Base-by-base conservation (phyloP, 805 yeast genomes). In the Suhomyces prunicola region DNA sequence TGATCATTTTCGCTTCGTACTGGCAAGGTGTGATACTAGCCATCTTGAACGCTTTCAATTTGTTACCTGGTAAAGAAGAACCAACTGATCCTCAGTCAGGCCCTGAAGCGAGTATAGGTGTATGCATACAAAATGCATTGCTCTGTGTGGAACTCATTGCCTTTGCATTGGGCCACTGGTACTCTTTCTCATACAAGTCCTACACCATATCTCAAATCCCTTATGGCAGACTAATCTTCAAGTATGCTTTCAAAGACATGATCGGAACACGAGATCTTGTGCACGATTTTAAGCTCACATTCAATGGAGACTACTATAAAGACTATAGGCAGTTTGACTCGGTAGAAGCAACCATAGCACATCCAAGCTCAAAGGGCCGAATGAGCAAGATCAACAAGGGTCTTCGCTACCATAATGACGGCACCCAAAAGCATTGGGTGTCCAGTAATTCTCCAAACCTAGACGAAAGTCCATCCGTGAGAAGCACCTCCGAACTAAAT, bases 1-100 rank as follows among this genome's bases (percentile, higher is more conserved):
- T 91, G 57, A 90, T 94, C 51, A 92, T 94, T 47, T 94, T 94
- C 77, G 98, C 97, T 23, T 88, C 97, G n/a, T 94, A 91, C 67
- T 94, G 99, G 99, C 99, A 94, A 66, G 90, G 96, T 0, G 71
- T 87, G 7, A 57, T 85, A 1, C 71, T 88, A 45, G 82, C 84
- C 4, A 63, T 83, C 0, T 61, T 87, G 44, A 73, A 79, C 70
- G 73, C 78, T 63, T 59, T 78, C 61, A 79, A 85, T 50, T 48
- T 75, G 44, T 58, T 82, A 27, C 79, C 79, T 4, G 69, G 69
- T 10, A 35, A 29, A 13, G 54, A 56, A 15, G 46, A 40, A 29
- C 12, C 10, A 6, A 7, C 42, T n/a, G 46, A 24, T 22, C 17
- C n/a, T 6, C 53, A 42, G 35, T 56, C 65, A n/a, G 66, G 62